These are phyloP conservation scores for Erysimum pusillum DNA, from an alignment of 441 rosid species.

Conservation along the genomic window DNA sequence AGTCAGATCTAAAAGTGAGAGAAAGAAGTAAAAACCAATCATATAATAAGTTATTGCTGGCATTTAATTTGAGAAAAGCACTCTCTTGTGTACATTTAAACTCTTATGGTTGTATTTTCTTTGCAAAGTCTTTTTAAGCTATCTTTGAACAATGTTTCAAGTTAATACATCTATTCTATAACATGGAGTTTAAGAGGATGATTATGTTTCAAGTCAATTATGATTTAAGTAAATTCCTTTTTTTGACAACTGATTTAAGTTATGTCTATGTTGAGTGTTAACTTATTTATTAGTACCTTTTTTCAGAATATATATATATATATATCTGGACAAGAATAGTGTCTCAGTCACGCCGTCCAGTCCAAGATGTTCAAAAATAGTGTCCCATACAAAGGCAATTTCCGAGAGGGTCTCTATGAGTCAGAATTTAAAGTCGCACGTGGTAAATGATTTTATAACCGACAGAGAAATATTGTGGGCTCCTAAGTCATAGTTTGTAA, in stretches of 20 bases:
- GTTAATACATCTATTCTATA: not conserved
- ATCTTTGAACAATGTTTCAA: slow-evolving; percentile 6
- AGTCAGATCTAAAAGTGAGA: not conserved
- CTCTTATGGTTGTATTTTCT: not conserved
- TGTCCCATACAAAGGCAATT: not conserved
- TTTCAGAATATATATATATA: not conserved
- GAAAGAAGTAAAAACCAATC: not conserved
- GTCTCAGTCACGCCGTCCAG: slow-evolving; percentile 29
- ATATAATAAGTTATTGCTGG: not conserved
- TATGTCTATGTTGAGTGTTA: not conserved
- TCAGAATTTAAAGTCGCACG: slow-evolving; percentile 26
- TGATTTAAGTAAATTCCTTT: not conserved
- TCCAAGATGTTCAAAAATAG: slow-evolving; percentile 31
- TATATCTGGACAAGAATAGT: slow-evolving; percentile 1
- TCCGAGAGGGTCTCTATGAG: slow-evolving; percentile 10
- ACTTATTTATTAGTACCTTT: not conserved
- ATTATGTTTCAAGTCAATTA: slow-evolving; percentile 19
- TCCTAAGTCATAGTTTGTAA: not conserved
- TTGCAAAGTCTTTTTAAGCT: not conserved
- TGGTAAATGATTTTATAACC: slow-evolving; percentile 30
- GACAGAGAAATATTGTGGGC: slow-evolving; percentile 23
- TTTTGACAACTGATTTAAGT: not conserved
- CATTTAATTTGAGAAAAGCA: not conserved
- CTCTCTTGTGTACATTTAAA: not conserved
- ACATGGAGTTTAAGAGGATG: not conserved